These are phyloP conservation scores for Globisporangium barbulae DNA, from an alignment of 352 stramenopile genomes.

Conservation along the genomic window DNA sequence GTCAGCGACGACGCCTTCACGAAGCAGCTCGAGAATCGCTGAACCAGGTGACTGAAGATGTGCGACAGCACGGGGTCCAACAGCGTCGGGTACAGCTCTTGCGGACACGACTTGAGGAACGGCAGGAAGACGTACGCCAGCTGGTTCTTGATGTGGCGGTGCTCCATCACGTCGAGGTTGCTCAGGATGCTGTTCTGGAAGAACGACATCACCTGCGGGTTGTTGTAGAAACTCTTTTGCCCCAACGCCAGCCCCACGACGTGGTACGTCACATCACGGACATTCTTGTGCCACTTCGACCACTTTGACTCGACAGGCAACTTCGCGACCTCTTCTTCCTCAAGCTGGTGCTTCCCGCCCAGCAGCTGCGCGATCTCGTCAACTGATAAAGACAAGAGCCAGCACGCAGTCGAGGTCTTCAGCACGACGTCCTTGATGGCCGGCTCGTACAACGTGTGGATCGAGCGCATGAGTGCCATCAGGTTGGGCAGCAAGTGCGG, in stretches of 20 bases:
- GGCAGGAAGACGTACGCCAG: conserved; percentile 70
- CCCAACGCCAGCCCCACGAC: conserved; percentile 59
- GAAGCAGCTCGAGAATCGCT: conserved; percentile 49
- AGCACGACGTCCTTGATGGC: conserved; percentile 49
- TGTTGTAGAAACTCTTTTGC: conserved; percentile 51
- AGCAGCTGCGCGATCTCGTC: conserved; percentile 76
- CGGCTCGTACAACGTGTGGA: conserved; percentile 57
- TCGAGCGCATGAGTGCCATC: conserved; percentile 45
- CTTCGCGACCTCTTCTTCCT: conserved; percentile 63
- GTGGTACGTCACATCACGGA: conserved; percentile 77
- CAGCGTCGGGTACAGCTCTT: conserved; percentile 53
- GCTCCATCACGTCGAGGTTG: conserved; percentile 63
- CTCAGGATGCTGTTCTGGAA: conserved; percentile 66
- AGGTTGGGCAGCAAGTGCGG: conserved; percentile 72
- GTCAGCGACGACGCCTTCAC: conserved; percentile 12
- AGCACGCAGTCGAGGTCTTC: conserved; percentile 56
- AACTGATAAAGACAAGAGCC: conserved; percentile 63
- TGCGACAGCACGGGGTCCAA: conserved; percentile 56
- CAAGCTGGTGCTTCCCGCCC: conserved; percentile 67
- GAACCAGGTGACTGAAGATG: conserved; percentile 52
- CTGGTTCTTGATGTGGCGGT: conserved; percentile 64
- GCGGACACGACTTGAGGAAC: conserved; percentile 67
- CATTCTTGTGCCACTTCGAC: conserved; percentile 82
- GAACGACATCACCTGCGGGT: conserved; percentile 34
- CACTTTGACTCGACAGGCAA: conserved; percentile 45